Percentiles rank a stretch among this genome's conserved stretches.
Evolutionary conservation across 2,329 filamentous ascomycete species (phyloP).

Genomic region (Neonectria hederae): DNA sequence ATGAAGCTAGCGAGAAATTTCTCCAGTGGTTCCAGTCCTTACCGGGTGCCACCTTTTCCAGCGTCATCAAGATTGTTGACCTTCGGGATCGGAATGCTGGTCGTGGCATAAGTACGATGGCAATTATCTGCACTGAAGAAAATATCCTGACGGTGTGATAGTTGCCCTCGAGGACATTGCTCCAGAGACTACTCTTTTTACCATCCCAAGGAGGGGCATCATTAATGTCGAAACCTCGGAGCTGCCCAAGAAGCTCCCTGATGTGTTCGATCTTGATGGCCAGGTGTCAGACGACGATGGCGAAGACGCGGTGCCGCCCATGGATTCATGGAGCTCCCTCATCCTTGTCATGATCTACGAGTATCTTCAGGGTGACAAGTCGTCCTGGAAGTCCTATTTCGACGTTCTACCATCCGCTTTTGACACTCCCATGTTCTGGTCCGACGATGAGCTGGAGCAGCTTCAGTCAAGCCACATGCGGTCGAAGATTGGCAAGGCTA

Average conservation of each 20-base stretch:
- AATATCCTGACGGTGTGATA: constrained; percentile 65
- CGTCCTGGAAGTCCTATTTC: constrained; percentile 82
- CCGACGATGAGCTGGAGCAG: constrained; percentile 71
- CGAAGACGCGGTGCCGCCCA: constrained; percentile 49
- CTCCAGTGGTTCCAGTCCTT: constrained; percentile 63
- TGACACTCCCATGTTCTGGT: constrained; percentile 93
- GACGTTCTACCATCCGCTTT: constrained; percentile 76
- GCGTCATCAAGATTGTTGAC: constrained; percentile 62
- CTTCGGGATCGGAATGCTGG: constrained; percentile 61
- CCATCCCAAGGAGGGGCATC: constrained; percentile 76
- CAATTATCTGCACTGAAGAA: not conserved
- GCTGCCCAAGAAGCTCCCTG: constrained; percentile 66
- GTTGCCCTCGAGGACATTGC: constrained; percentile 76
- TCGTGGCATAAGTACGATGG: constrained; percentile 61
- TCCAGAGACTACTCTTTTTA: constrained; percentile 81
- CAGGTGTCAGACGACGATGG: constrained; percentile 47
- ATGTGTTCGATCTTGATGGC: constrained; percentile 57
- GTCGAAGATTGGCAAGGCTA: constrained; percentile 77
- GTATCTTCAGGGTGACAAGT: constrained; percentile 64
- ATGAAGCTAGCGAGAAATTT: constrained; percentile 56
- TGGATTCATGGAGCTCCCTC: constrained; percentile 65
- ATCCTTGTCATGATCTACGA: constrained; percentile 88
- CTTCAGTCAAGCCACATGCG: constrained; percentile 82
- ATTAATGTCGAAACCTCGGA: constrained; percentile 78
- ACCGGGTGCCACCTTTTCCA: constrained; percentile 63